Evolutionary conservation across 106 monocot species (phyloP).

Genomic region (Dactylorhiza incarnata): DNA sequence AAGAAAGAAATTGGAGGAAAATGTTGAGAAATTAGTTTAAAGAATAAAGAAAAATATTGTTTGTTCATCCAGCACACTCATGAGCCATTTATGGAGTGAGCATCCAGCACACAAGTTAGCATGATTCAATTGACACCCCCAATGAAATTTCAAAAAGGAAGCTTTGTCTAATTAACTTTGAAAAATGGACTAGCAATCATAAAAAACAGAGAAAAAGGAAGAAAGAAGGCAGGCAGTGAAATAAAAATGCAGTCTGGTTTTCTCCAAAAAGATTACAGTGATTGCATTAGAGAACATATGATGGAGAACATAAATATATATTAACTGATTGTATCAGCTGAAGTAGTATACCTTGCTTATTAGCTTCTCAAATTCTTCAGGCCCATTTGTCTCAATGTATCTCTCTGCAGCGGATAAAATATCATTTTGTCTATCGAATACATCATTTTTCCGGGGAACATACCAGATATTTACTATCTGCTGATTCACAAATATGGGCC

Average conservation of each 20-base stretch:
- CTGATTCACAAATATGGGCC: constrained; percentile 42
- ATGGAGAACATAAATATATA: constrained; percentile 1
- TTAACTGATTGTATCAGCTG: not conserved
- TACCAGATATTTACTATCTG: constrained; percentile 56
- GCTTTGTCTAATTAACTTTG: not conserved
- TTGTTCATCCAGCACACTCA: too few relatives aligned
- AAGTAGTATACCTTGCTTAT: constrained; percentile 54
- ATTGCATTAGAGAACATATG: not conserved
- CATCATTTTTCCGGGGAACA: constrained; percentile 38
- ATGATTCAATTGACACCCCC: too few relatives aligned
- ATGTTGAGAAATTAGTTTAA: too few relatives aligned
- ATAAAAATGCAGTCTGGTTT: not conserved
- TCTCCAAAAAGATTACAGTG: not conserved
- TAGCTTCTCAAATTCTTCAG: constrained; percentile 75
- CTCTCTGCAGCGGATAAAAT: constrained; percentile 60
- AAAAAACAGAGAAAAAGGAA: not conserved
- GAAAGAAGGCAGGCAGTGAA: not conserved
- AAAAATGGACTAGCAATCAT: not conserved
- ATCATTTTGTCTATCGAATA: constrained; percentile 44
- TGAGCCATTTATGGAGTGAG: too few relatives aligned
- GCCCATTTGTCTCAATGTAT: constrained; percentile 69
- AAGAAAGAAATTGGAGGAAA: too few relatives aligned
- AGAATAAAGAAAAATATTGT: too few relatives aligned
- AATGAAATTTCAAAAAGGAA: not conserved
- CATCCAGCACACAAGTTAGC: too few relatives aligned